Evolutionary conservation across 1,139 yeast genomes (phyloP).

Genomic region (Yamadazyma atmosphaerica): DNA sequence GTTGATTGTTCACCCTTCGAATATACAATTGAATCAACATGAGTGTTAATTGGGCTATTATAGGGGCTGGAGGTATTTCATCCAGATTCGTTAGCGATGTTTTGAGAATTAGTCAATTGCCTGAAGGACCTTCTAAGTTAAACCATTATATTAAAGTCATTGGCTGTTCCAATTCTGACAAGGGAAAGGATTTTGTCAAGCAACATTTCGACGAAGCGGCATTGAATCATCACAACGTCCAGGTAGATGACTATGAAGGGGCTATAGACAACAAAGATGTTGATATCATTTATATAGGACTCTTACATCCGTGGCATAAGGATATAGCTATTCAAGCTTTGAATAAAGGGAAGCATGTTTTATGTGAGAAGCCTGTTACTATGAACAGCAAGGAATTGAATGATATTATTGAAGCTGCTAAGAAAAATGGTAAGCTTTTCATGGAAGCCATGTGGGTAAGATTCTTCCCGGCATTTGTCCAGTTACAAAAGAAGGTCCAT

Average conservation of each 20-base stretch:
- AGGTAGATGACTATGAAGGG: slow-evolving; percentile 29
- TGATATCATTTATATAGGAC: slow-evolving; percentile 57
- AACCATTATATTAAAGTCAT: slow-evolving; percentile 13
- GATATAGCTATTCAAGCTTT: slow-evolving; percentile 50
- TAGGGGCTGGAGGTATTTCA: slow-evolving; percentile 8
- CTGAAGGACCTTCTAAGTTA: slow-evolving; percentile 4
- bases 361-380: slow-evolving; percentile 64
- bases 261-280: slow-evolving; percentile 44
- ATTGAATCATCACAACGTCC: not conserved
- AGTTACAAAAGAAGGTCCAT: slow-evolving; percentile 35
- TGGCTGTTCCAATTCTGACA: slow-evolving; percentile 29
- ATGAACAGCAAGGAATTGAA: slow-evolving; percentile 49
- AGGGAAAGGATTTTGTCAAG: slow-evolving; percentile 25
- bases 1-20: too few species aligned
- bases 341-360: slow-evolving; percentile 51
- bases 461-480: slow-evolving; percentile 50
- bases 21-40: too few species aligned
- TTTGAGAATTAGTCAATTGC: not conserved
- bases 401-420: slow-evolving; percentile 48
- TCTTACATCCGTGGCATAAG: slow-evolving; percentile 59
- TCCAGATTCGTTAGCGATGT: slow-evolving; percentile 6
- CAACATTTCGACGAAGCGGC: slow-evolving; percentile 1
- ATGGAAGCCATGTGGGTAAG: slow-evolving; percentile 73
- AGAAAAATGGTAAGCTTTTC: slow-evolving; percentile 43
- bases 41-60: slow-evolving; percentile 7